Percentiles rank a stretch among this genome's conserved stretches.
These are phyloP conservation scores for Mortierella alpina DNA, from an alignment of 192 early-diverging fungal species.

Conservation along the genomic window DNA sequence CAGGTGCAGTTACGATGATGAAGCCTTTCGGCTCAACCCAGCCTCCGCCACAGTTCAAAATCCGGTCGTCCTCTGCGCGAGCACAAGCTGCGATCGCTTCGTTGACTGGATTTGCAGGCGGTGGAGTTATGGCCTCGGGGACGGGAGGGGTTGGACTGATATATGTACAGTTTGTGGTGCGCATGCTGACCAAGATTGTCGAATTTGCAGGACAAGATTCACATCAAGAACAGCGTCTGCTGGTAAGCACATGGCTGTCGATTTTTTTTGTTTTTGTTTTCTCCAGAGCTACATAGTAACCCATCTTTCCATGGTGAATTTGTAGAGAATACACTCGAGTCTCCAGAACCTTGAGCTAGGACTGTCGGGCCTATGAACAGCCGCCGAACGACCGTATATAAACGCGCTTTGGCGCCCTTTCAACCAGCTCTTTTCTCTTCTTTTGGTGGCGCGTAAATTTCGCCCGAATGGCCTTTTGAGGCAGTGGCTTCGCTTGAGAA, in stretches of 20 bases:
- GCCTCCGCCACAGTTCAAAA: no score
- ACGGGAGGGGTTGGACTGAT: constrained; percentile 45
- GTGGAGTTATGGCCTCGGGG: constrained; percentile 40
- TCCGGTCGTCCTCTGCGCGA: constrained; percentile 11
- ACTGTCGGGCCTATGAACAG: constrained; percentile 4
- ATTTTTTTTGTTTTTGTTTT: background rate
- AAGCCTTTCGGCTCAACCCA: no score
- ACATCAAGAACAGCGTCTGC: constrained; percentile 42
- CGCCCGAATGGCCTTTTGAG: no score
- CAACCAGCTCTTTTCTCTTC: no score
- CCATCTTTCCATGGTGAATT: background rate
- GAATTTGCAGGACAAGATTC: constrained; percentile 47
- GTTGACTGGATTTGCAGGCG: constrained; percentile 31
- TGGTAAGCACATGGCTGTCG: constrained; percentile 3
- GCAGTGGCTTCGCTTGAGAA: no score
- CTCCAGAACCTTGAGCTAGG: constrained; percentile 45
- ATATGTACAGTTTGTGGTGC: constrained; percentile 47
- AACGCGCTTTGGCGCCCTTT: no score
- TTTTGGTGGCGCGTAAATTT: no score
- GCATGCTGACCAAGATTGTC: constrained; percentile 44
- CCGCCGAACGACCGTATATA: no score
- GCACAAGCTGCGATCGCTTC: constrained; percentile 34
- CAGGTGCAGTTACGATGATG: no score
- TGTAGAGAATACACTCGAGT: constrained; percentile 40
- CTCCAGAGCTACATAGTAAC: background rate